Percentiles rank a stretch among this genome's conserved stretches.
Conservation (phyloP, 2,329 filamentous ascomycete species). For the Dactylonectria estremocensis region DNA sequence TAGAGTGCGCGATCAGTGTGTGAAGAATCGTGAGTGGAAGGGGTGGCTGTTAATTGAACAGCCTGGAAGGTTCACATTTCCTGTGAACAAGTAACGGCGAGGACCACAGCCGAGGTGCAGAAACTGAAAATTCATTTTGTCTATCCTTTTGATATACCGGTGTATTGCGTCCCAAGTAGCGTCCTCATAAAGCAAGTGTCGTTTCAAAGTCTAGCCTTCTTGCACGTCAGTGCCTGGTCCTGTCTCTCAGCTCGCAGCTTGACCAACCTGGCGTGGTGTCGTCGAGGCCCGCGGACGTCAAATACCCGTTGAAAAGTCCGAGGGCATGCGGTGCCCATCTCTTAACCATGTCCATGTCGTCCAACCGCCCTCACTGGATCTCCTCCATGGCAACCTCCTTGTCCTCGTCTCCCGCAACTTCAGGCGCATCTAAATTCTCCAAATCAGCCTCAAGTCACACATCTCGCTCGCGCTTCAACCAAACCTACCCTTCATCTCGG, state of each 20-base stretch:
- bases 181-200: conserved; percentile 28
- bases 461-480: conserved; percentile 2
- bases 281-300: background rate
- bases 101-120: background rate
- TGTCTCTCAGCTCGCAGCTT: background rate
- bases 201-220: conserved; percentile 5
- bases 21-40: too few species aligned
- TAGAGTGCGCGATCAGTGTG: background rate
- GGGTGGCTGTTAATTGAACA: too few species aligned
- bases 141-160: conserved; percentile 27
- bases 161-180: conserved; percentile 9
- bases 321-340: background rate
- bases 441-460: conserved; percentile 27
- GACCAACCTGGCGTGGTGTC: conserved; percentile 3
- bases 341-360: background rate
- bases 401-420: conserved; percentile 34
- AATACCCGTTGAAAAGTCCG: background rate
- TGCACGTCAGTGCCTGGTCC: background rate
- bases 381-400: conserved; percentile 50
- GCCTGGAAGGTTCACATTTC: background rate
- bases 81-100: background rate
- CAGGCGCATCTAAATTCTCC: conserved; percentile 38
- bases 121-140: conserved; percentile 20
- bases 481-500: conserved; percentile 63
- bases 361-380: conserved; percentile 40